Evolutionary conservation across 1,284 basidiomycete genomes (phyloP).

Genomic region (Bjerkandera adusta): DNA sequence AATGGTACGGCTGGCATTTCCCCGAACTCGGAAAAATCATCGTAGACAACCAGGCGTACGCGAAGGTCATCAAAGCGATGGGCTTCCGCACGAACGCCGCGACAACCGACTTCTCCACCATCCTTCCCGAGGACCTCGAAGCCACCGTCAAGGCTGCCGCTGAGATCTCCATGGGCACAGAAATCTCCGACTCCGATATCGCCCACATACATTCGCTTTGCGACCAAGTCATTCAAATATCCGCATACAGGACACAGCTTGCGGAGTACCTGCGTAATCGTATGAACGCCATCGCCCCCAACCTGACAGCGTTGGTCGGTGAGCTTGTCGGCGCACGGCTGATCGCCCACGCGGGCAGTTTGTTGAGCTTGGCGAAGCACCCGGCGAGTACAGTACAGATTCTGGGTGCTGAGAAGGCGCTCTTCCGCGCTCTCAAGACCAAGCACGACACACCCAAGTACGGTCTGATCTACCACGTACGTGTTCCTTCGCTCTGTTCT

Average conservation of each 20-base stretch:
- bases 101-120: constrained; percentile 81
- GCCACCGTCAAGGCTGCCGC: constrained; percentile 89
- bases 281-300: constrained; percentile 97
- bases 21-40: constrained; percentile 99
- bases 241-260: constrained; percentile 91
- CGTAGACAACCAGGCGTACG: constrained; percentile 95
- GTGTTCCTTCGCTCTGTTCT: constrained; percentile 25
- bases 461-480: constrained; percentile 92
- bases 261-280: constrained; percentile 95
- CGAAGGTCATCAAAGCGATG: constrained; percentile 88
- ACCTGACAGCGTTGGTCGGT: constrained; percentile 93
- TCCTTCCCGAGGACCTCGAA: constrained; percentile 95
- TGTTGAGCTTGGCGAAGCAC: constrained; percentile 94
- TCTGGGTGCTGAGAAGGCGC: constrained; percentile 96
- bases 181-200: constrained; percentile 96
- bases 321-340: constrained; percentile 96
- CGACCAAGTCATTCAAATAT: constrained; percentile 96
- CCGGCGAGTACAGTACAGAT: constrained; percentile 99
- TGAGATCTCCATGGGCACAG: constrained; percentile 98
- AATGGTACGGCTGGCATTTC: constrained; percentile 99
- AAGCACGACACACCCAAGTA: constrained; percentile 99
- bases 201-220: constrained; percentile 93
- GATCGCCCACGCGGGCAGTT: constrained; percentile 95
- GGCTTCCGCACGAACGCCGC: constrained; percentile 95
- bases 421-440: constrained; percentile 97